Base-by-base conservation (phyloP, 495 filamentous ascomycete species). In the Hyphodiscus hymeniophilus region DNA sequence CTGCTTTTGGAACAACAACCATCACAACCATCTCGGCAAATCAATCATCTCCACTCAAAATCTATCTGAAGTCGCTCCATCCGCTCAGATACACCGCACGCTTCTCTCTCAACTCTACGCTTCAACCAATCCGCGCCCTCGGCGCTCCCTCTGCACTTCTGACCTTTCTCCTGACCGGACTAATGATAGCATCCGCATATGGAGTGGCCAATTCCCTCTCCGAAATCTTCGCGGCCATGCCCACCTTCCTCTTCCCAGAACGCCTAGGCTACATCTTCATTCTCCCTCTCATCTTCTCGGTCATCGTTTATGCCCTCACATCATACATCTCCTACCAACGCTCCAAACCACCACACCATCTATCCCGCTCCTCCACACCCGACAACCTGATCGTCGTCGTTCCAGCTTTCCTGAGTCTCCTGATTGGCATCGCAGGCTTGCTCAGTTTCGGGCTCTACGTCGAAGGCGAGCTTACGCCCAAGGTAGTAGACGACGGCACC, bases 41-140 rank as follows among this genome's bases (percentile, higher is more conserved):
- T 65, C 60, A 11, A 58, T 60, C 12, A 33, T 52, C 8, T 41
- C 55, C 40, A 51, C 60, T 39, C 68, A 71, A 48, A 38, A 66
- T 34, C 38, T 61, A 47, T 62, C 60, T 58, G 55, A 70, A 43
- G 66, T 65, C 50, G 63, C 66, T 28, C 57, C 62, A 49, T 61
- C 67, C 67, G 66, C 10, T 7, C 38, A 21, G 8, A 34, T 41
- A 11, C 33, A 52, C 24, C 28, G 43, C 45, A 54, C 38, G 50
- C 18, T 52, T 61, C 17, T 47, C 61, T 42, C n/a, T 53, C 16
- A 20, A 42, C 0, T 50, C 59, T 6, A 51, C 69, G 20, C 44
- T 73, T 23, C 66, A 68, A 30, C 66, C 64, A 0, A 62, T 71
- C 13, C 61, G 67, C 21, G 69, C 72, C 3, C 59, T 71, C 45